These are phyloP conservation scores for cucumber (Cucumis sativus) DNA, from an alignment of 306 rosid genomes.

Conservation along the genomic window Cucumber_9930_V3 NC_026658.2:13000001-13000500, in stretches of 20 bases:
- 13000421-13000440: background rate
- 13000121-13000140: background rate
- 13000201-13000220: background rate
- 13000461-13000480: slow-evolving; percentile 69
- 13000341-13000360: background rate
- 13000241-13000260: background rate
- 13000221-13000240: background rate
- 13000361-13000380: background rate
- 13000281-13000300: background rate
- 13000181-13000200: background rate
- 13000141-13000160: background rate
- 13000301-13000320: background rate
- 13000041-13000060: background rate
- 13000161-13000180: background rate
- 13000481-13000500: slow-evolving; percentile 76
- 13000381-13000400: background rate
- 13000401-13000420: background rate
- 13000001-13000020: background rate
- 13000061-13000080: background rate
- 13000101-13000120: background rate
- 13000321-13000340: background rate
- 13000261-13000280: background rate
- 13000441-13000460: background rate
- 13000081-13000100: background rate
- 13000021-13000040: background rate